Evolutionary conservation across 495 filamentous ascomycete genomes (phyloP).

Genomic region (Glarea lozoyensis): DNA sequence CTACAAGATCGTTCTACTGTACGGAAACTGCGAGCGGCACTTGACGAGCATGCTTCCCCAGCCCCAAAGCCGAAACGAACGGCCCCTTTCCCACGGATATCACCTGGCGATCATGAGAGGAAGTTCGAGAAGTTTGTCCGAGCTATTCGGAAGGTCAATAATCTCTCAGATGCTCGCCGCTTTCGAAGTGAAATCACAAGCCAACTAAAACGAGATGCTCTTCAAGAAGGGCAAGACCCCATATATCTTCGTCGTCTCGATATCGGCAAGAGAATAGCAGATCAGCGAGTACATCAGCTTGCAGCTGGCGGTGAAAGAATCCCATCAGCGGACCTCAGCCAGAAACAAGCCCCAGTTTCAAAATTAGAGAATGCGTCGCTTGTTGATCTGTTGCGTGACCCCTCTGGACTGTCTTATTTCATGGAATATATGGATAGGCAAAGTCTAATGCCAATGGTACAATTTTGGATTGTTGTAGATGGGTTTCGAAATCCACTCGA

Average conservation of each 20-base stretch:
- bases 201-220: constrained; percentile 78
- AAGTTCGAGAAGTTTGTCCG: constrained; percentile 92
- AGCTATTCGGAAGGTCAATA: constrained; percentile 78
- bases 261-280: constrained; percentile 80
- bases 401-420: constrained; percentile 89
- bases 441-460: constrained; percentile 76
- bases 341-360: constrained; percentile 36
- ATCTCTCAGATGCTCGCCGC: constrained; percentile 86
- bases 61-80: constrained; percentile 56
- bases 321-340: constrained; percentile 10
- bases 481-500: constrained; percentile 94
- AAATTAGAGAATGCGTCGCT: constrained; percentile 62
- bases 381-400: constrained; percentile 74
- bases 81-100: constrained; percentile 55
- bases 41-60: constrained; percentile 91
- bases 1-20: constrained; percentile 95
- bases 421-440: constrained; percentile 99
- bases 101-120: constrained; percentile 62
- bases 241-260: constrained; percentile 83
- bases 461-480: constrained; percentile 98
- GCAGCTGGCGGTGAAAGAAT: constrained; percentile 41
- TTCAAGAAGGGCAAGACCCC: constrained; percentile 68
- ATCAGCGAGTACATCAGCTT: constrained; percentile 80
- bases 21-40: constrained; percentile 81
- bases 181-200: constrained; percentile 89